Evolutionary conservation across 768 basidiomycete genomes (phyloP).

Genomic region (Naganishia antarctica): DNA sequence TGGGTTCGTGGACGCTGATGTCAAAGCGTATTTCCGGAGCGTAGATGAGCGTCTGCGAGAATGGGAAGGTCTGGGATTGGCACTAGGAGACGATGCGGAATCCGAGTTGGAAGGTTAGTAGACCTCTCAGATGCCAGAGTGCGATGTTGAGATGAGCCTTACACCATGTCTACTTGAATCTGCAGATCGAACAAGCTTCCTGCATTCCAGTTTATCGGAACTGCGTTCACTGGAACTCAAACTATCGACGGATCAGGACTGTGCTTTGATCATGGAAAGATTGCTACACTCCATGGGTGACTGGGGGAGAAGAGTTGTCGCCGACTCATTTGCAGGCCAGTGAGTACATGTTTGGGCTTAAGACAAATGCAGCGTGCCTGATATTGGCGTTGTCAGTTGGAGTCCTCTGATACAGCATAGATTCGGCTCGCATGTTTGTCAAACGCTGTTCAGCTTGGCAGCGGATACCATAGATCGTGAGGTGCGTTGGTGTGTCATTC

Average conservation of each 20-base stretch:
- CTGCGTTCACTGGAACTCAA: slow-evolving; percentile 83
- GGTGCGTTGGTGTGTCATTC: slow-evolving; percentile 25
- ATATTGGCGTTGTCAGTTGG: slow-evolving; percentile 23
- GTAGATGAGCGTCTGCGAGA: slow-evolving; percentile 81
- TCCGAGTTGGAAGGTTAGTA: slow-evolving; percentile 50
- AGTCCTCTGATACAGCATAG: slow-evolving; percentile 57
- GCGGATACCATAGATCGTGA: slow-evolving; percentile 52
- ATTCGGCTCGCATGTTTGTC: slow-evolving; percentile 92
- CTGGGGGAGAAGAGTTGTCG: slow-evolving; percentile 83
- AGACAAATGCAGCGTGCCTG: not conserved
- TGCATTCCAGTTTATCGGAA: slow-evolving; percentile 75
- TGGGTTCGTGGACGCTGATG: slow-evolving; percentile 78
- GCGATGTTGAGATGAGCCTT: too few relatives aligned
- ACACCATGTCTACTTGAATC: not conserved
- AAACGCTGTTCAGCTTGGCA: slow-evolving; percentile 66
- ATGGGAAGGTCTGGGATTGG: slow-evolving; percentile 62
- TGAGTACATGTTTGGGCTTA: slow-evolving; percentile 44
- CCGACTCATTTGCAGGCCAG: slow-evolving; percentile 82
- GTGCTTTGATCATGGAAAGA: slow-evolving; percentile 81
- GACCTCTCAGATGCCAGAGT: not conserved
- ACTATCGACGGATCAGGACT: slow-evolving; percentile 88
- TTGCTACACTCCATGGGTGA: slow-evolving; percentile 93
- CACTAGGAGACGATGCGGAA: slow-evolving; percentile 38
- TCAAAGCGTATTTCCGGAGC: slow-evolving; percentile 87
- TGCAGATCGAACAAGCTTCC: slow-evolving; percentile 68